phyloP scores from a whole-genome alignment of 371 early-diverging fungal species.

The Apophysomyces variabilis region DNA sequence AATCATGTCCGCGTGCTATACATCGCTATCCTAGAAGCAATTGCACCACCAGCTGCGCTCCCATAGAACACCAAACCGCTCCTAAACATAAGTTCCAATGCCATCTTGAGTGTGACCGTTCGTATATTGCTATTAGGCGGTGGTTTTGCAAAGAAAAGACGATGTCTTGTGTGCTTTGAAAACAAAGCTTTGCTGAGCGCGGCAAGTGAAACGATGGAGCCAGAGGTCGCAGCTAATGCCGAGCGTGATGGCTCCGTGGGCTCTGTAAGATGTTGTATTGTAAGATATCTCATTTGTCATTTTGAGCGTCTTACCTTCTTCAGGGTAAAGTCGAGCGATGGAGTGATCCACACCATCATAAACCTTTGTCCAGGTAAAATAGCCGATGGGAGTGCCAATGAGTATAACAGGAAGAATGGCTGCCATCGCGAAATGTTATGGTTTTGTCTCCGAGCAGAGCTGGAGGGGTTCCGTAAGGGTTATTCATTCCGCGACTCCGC shows the following conservation, averaged over 20 bases:
- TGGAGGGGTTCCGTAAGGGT: too few relatives aligned
- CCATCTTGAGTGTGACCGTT: constrained; percentile 40
- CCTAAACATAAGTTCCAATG: constrained; percentile 37
- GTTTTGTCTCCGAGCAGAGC: too few relatives aligned
- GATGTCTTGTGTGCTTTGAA: constrained; percentile 34
- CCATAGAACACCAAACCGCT: constrained; percentile 45
- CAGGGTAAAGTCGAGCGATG: constrained; percentile 13
- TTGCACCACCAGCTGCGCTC: constrained; percentile 43
- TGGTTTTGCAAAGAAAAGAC: constrained; percentile 48
- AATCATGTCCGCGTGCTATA: background rate
- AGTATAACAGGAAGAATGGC: constrained; percentile 41
- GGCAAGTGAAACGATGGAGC: constrained; percentile 29
- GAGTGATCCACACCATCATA: constrained; percentile 35
- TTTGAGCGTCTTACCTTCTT: background rate
- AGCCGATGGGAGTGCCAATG: constrained; percentile 44
- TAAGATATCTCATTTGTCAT: background rate
- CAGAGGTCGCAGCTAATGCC: constrained; percentile 22
- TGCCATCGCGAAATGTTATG: constrained; percentile 29
- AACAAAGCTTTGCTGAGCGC: constrained; percentile 35
- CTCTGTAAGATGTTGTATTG: constrained; percentile 4
- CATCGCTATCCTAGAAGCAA: constrained; percentile 2
- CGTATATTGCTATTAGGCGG: constrained; percentile 41
- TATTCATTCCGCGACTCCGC: too few relatives aligned
- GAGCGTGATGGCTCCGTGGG: constrained; percentile 22
- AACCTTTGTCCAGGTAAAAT: constrained; percentile 42